These are phyloP conservation scores for Blattamonas nauphoetae DNA, from an alignment of 78 protist genomes.

Conservation along the genomic window DNA sequence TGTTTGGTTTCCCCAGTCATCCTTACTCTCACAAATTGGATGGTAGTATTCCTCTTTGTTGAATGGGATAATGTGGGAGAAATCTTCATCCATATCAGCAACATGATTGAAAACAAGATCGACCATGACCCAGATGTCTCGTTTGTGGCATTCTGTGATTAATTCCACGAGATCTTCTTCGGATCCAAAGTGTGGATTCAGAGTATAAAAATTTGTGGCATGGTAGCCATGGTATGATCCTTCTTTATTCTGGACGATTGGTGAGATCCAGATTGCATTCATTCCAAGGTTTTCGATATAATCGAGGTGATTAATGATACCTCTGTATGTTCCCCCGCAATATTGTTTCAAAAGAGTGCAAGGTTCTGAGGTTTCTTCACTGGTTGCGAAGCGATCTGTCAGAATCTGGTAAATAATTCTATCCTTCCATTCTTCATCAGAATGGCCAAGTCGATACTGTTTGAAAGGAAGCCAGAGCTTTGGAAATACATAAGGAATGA, in stretches of 20 bases:
- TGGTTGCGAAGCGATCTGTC: conserved; percentile 33
- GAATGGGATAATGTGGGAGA: not conserved
- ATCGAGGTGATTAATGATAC: not conserved
- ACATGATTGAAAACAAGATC: conserved; percentile 30
- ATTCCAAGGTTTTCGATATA: too few relatives aligned
- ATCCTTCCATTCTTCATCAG: conserved; percentile 27
- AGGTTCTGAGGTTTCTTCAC: not conserved
- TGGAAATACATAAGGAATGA: too few relatives aligned
- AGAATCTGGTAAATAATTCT: conserved; percentile 26
- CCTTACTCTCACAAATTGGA: not conserved
- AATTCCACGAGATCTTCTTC: conserved; percentile 15
- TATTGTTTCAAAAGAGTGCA: not conserved
- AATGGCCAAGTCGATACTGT: too few relatives aligned
- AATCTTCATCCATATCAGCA: too few relatives aligned
- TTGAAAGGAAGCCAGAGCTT: too few relatives aligned
- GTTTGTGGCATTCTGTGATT: not conserved
- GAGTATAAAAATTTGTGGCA: not conserved
- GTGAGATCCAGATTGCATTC: too few relatives aligned
- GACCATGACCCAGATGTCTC: conserved; percentile 33
- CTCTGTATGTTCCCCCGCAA: conserved; percentile 38
- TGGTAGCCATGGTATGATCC: too few relatives aligned
- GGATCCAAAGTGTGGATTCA: conserved; percentile 34
- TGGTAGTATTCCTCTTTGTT: conserved; percentile 3
- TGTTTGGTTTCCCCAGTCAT: not conserved
- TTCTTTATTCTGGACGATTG: too few relatives aligned